These are phyloP conservation scores for Suillus discolor DNA, from an alignment of 768 basidiomycete species.

Conservation along the genomic window DNA sequence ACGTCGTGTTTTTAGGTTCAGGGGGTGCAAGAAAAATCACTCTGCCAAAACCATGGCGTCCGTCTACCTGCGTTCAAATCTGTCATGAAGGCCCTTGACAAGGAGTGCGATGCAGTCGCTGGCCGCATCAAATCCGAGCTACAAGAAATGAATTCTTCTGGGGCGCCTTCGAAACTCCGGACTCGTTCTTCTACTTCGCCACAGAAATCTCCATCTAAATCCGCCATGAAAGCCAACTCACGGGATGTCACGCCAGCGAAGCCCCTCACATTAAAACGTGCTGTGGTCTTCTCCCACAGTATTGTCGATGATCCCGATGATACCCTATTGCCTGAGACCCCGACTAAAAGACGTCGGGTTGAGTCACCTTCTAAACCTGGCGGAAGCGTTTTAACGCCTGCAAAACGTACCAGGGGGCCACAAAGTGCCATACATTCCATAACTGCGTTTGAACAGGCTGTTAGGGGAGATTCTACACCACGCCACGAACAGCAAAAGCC, in stretches of 20 bases:
- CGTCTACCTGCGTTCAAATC: slow-evolving; percentile 21
- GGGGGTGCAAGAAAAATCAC: slow-evolving; percentile 21
- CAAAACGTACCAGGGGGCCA: slow-evolving; percentile 4
- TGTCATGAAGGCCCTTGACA: slow-evolving; percentile 22
- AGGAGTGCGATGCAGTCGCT: slow-evolving; percentile 27
- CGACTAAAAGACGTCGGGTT: slow-evolving; percentile 43
- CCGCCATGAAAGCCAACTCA: slow-evolving; percentile 18
- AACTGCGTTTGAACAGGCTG: slow-evolving; percentile 20
- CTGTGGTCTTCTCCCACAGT: slow-evolving; percentile 19
- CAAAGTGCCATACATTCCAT: not conserved
- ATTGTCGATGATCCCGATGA: slow-evolving; percentile 20
- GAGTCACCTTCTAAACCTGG: slow-evolving; percentile 24
- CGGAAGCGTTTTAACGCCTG: slow-evolving; percentile 14
- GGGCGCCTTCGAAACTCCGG: not conserved
- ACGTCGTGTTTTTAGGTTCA: slow-evolving; percentile 8
- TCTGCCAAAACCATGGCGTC: slow-evolving; percentile 23
- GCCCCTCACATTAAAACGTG: slow-evolving; percentile 42
- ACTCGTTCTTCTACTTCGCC: slow-evolving; percentile 13
- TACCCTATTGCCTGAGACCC: slow-evolving; percentile 40
- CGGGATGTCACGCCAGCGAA: slow-evolving; percentile 25
- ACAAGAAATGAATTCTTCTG: slow-evolving; percentile 5
- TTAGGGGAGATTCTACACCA: slow-evolving; percentile 6
- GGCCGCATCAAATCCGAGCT: slow-evolving; percentile 23
- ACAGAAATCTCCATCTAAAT: slow-evolving; percentile 24
- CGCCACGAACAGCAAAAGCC: not conserved